phyloP scores from a whole-genome alignment of 1,139 yeast genomes.

The Schwanniomyces etchellsii region DNA sequence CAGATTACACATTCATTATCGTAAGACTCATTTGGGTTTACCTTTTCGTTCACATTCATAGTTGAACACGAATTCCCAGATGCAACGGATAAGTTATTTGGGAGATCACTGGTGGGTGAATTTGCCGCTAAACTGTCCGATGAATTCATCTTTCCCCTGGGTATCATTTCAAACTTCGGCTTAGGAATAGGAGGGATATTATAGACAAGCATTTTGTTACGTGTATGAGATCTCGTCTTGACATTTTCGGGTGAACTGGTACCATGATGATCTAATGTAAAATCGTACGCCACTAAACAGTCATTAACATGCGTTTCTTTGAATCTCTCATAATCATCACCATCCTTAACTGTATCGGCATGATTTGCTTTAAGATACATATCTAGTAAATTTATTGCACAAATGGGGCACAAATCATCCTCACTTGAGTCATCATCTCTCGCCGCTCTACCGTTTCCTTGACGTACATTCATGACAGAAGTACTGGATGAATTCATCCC shows the following conservation, averaged over 20 bases:
- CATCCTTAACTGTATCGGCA: conserved; percentile 14
- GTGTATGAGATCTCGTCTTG: conserved; percentile 22
- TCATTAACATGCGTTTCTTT: conserved; percentile 64
- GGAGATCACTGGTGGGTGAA: conserved; percentile 16
- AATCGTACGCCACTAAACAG: conserved; percentile 66
- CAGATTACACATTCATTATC: conserved; percentile 88
- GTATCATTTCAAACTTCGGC: conserved; percentile 35
- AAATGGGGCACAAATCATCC: conserved; percentile 38
- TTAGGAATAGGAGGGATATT: conserved; percentile 54
- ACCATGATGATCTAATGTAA: conserved; percentile 55
- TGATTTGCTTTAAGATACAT: conserved; percentile 40
- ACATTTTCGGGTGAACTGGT: conserved; percentile 26
- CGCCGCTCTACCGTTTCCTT: conserved; percentile 7
- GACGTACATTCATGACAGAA: conserved; percentile 8
- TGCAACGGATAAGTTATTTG: conserved; percentile 15
- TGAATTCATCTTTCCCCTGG: conserved; percentile 11
- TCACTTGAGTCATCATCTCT: conserved; percentile 22
- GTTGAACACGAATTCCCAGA: not conserved
- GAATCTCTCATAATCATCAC: conserved; percentile 37
- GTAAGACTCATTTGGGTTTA: conserved; percentile 13
- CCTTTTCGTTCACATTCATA: conserved; percentile 13
- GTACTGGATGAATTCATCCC: conserved; percentile 25
- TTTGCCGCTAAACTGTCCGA: conserved; percentile 9
- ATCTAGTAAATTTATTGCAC: conserved; percentile 47
- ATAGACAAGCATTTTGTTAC: conserved; percentile 85